Evolutionary conservation across 257 asterid genomes (phyloP), one percentile per base, ranked within the genome.

Genomic region (Solanum tarijense): DNA sequence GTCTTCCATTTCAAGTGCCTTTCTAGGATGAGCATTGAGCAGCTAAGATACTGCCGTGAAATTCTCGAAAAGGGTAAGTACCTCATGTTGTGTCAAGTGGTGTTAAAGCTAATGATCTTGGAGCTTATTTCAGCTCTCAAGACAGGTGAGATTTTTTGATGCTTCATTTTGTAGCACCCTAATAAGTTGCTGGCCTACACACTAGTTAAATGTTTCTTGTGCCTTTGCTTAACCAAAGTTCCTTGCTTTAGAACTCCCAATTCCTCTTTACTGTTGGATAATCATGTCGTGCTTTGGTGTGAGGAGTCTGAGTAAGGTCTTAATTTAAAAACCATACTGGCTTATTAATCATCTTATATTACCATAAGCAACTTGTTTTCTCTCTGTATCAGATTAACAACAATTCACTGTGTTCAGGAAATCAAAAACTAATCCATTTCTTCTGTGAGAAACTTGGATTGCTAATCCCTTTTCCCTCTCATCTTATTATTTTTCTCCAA

Each of bases 1-100:
- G 86, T 91, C 93, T 9, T 88, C 94, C 38, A 92, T 93, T 84
- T 95, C 99, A 36, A 91, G 89, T 93, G 91, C 95, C 92, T 94
- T 86, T 87, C 94, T 83, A 94, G 91, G 92, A 91, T 93, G 92
- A 94, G 98, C 79, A 91, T 96, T 41, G 98, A 97, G 90, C 98
- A 94, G 95, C 95, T 95, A 27, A 97, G 90, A 41, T 88, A 39
- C 89, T 97, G 90, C 95, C 94, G 31, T 91, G 96, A 87, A 93
- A 92, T 92, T 95, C 95, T 83, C 98, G 92, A 89, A 96, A 91
- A 90, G 98, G 91, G 71, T 98, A 96, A 88, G 92, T 91, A 25
- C 89, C 90, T 89, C 92, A 90, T 89, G 92, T 88, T 11, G 93
- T 89, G 89, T 87, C 94, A 34, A 89, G 89, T 89, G 95, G 93